Base-by-base conservation (phyloP, 164 flowering plant species). In the Piper betle region DNA sequence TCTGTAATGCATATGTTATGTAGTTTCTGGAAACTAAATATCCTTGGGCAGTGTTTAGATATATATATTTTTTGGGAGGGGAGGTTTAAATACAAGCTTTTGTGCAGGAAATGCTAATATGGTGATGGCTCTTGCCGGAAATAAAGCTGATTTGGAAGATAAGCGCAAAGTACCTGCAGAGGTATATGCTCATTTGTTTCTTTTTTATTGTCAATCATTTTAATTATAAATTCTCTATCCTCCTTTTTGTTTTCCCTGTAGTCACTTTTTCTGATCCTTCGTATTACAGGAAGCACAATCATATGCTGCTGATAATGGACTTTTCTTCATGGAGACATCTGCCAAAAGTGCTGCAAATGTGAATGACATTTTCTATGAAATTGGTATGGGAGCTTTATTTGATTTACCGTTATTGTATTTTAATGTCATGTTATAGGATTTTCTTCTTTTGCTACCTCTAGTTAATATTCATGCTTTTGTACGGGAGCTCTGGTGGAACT, bases 101-200 rank as follows among this genome's bases (percentile, higher is more conserved):
- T 10, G 12, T 43, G 8, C 8, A 43, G 91, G 86, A 61, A 82
- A 74, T 68, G 69, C 77, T 10, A 82, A 68, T 64, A 67, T 83
- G 80, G 84, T 83, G 1, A 73, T 83, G 84, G 85, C 86, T 39
- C 76, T 85, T 62, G 88, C 80, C 11, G 91, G 81, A 48, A 85
- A 85, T 60, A 85, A 85, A 71, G 68, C 74, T 52, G 88, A 85
- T 61, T 71, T 85, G 73, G 74, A 75, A 55, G 73, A 75, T 10
- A 71, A 67, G 55, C 80, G 85, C 74, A 73, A 71, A 55, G 88
- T 85, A 62, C 64, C 73, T 25, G 64, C 73, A 54, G 87, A 83
- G 71, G 91, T 74, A 79, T 65, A 72, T 60, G n/a, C n/a, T n/a
- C n/a, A n/a, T n/a, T n/a, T n/a, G n/a, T n/a, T n/a, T n/a, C n/a